These are phyloP conservation scores for Hypoxylon perforatum DNA, from an alignment of 495 filamentous ascomycete species.

Conservation along the genomic window DNA sequence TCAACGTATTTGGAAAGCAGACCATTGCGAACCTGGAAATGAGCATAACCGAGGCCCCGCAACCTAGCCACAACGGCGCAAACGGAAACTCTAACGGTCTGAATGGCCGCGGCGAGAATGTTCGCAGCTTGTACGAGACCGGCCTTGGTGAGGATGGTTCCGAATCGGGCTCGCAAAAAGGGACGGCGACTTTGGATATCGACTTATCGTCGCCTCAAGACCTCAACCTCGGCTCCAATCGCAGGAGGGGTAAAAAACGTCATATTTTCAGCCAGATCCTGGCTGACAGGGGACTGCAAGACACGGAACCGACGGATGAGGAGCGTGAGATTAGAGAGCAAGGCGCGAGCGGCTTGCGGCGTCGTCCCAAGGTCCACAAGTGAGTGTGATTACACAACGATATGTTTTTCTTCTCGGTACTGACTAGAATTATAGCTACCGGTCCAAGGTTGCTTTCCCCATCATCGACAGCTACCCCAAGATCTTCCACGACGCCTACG, in stretches of 20 bases:
- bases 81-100: conserved; percentile 31
- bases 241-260: conserved; percentile 48
- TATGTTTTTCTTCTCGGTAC: conserved; percentile 1
- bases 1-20: conserved; percentile 83
- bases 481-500: conserved; percentile 65
- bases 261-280: conserved; percentile 75
- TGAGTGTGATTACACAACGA: conserved; percentile 50
- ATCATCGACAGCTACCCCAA: conserved; percentile 83
- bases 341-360: conserved; percentile 48
- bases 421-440: conserved; percentile 46
- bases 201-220: conserved; percentile 64
- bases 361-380: conserved; percentile 68
- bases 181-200: conserved; percentile 62
- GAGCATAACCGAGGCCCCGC: conserved; percentile 47
- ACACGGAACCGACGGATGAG: conserved; percentile 42
- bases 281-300: conserved; percentile 50
- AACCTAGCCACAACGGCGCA: conserved; percentile 33
- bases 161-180: conserved; percentile 45
- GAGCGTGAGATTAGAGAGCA: conserved; percentile 46
- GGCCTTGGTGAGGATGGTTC: conserved; percentile 28
- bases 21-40: conserved; percentile 80
- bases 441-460: conserved; percentile 73
- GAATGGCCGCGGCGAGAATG: conserved; percentile 31
- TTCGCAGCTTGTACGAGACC: conserved; percentile 18
- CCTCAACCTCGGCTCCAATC: conserved; percentile 30